Evolutionary conservation across 495 filamentous ascomycete species (phyloP).

Genomic region (Parathielavia hyrcaniae): DNA sequence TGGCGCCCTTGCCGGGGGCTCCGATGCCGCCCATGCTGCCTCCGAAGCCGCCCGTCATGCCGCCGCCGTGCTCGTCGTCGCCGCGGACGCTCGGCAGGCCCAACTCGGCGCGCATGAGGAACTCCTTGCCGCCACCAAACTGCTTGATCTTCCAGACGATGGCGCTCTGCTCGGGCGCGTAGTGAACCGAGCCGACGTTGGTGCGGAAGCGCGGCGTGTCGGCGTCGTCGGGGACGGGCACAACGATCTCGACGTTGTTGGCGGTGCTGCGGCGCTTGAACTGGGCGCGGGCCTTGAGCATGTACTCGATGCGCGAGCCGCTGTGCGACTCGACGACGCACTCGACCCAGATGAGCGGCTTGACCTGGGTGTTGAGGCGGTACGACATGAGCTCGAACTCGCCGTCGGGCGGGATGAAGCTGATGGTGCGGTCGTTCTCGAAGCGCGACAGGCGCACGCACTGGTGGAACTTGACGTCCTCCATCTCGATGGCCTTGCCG

Average conservation of each 20-base stretch:
- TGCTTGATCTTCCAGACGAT: conserved; percentile 99
- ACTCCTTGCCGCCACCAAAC: conserved; percentile 96
- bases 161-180: conserved; percentile 92
- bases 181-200: conserved; percentile 96
- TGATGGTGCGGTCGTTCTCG: conserved; percentile 98
- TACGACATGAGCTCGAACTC: conserved; percentile 99
- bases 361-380: conserved; percentile 96
- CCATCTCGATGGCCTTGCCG: conserved; percentile 99
- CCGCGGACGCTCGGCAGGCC: conserved; percentile 91
- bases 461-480: conserved; percentile 99
- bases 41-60: conserved; percentile 93
- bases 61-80: conserved; percentile 90
- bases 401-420: conserved; percentile 96
- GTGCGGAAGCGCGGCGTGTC: conserved; percentile 95
- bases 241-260: conserved; percentile 97
- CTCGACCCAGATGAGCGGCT: conserved; percentile 98
- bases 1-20: conserved; percentile 67
- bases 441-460: conserved; percentile 93
- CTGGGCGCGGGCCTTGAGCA: conserved; percentile 96
- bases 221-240: conserved; percentile 96
- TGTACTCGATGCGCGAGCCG: conserved; percentile 92
- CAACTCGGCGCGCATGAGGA: conserved; percentile 98
- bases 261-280: conserved; percentile 97
- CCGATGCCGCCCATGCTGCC: conserved; percentile 85
- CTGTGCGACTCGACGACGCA: conserved; percentile 94